phyloP scores from a whole-genome alignment of 768 basidiomycete species.

The Lactarius pseudohatsudake region DNA sequence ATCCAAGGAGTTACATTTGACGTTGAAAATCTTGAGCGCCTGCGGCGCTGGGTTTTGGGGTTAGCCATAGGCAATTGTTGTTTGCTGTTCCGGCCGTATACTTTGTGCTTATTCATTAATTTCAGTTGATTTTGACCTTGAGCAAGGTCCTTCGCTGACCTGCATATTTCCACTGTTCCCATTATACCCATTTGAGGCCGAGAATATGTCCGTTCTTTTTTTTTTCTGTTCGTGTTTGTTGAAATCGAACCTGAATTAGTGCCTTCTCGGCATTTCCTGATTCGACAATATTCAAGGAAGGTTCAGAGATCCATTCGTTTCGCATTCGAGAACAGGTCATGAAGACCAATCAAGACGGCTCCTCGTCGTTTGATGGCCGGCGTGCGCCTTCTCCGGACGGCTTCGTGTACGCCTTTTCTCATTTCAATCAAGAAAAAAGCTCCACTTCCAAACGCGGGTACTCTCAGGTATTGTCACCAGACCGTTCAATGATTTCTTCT shows the following conservation, averaged over 20 bases:
- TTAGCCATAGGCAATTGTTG: conserved; percentile 58
- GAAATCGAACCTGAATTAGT: conserved; percentile 42
- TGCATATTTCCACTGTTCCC: conserved; percentile 66
- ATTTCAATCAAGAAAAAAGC: conserved; percentile 74
- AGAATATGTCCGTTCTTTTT: conserved; percentile 71
- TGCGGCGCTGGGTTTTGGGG: conserved; percentile 67
- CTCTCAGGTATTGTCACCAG: conserved; percentile 54
- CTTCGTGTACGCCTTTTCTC: conserved; percentile 74
- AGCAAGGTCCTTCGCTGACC: conserved; percentile 77
- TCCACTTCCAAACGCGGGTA: conserved; percentile 72
- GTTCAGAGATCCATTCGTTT: conserved; percentile 83
- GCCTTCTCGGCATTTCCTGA: conserved; percentile 94
- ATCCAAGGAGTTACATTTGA: conserved; percentile 48
- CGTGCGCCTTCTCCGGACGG: conserved; percentile 52
- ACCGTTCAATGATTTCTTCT: conserved; percentile 12
- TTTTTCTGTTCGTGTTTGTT: conserved; percentile 1
- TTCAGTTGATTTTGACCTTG: conserved; percentile 84
- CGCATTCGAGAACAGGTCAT: conserved; percentile 56
- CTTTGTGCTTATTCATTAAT: conserved; percentile 20
- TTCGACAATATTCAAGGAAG: conserved; percentile 81
- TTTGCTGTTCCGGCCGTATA: conserved; percentile 3
- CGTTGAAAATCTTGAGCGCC: conserved; percentile 44
- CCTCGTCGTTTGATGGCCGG: conserved; percentile 34
- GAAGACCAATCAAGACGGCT: conserved; percentile 26
- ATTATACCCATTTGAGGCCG: conserved; percentile 63